Evolutionary conservation across 2,329 filamentous ascomycete species (phyloP), one percentile per base, ranked within the genome.

Genomic region (Allantophomopsis cytisporea): DNA sequence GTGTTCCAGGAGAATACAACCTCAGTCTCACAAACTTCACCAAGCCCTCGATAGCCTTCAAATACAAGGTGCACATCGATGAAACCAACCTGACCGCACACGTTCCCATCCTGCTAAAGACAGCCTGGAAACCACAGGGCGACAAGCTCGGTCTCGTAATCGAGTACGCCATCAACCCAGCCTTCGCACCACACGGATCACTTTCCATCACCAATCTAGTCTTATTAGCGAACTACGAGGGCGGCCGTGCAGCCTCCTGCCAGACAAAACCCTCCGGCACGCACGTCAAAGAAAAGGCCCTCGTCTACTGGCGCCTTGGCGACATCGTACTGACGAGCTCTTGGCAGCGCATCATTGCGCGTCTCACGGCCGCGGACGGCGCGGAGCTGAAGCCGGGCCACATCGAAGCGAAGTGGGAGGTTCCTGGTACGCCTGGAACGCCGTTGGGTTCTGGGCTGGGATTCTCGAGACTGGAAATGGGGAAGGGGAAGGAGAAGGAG

Each of bases 81-180:
- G 67, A 73, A 14, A 54, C 61, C 30, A 68, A 66, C 41, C 56
- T 71, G 12, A 61, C 69, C 8, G 54, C 64, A 4, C 72, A 74
- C 49, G 71, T 71, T 8, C 80, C 80, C 0, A 60, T 84, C 11
- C 63, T 80, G 14, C 62, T 83, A 35, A 71, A 66, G 2, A 71
- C 76, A 14, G 38, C 47, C 10, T 95, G 88, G 87, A 93, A 89
- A 55, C 68, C 84, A 2, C 80, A 91, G 51, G 74, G 83, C 34
- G 80, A 82, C 45, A 89, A 94, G 60, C 74, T 89, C n/a, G 88
- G 83, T 32, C 74, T 93, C 32, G 74, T 95, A 39, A 65, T 96
- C 31, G 77, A 82, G 53, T 96, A 95, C 61, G 77, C 78, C 5
- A 69, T 91, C 13, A 94, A 95, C 58, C 83, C 86, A 1, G 63